Percentiles rank a stretch among this genome's conserved stretches.
These are phyloP conservation scores for Dichotomocladium elegans DNA, from an alignment of 371 early-diverging fungal species.

Conservation along the genomic window DNA sequence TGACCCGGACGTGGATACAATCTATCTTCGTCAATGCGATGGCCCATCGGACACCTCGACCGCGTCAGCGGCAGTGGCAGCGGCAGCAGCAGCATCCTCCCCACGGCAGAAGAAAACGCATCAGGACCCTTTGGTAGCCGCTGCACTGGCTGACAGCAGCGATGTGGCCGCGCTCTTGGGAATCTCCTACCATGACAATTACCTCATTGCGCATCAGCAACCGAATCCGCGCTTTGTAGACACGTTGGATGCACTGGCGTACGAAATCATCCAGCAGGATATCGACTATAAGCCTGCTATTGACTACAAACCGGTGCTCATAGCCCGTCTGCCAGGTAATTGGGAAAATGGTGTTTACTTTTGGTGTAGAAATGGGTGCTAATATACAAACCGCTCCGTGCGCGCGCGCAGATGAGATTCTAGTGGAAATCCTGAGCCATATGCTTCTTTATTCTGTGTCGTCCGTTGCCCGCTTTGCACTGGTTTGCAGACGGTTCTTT, in stretches of 20 bases:
- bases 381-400: neutral
- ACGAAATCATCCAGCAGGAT: constrained; percentile 6
- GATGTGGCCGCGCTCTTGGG: constrained; percentile 1
- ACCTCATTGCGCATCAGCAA: neutral
- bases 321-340: constrained; percentile 18
- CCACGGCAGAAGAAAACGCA: neutral
- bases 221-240: neutral
- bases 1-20: constrained; percentile 27
- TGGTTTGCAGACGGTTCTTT: constrained; percentile 45
- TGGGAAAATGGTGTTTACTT: too few relatives aligned
- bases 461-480: constrained; percentile 28
- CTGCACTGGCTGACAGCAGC: constrained; percentile 4
- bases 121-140: constrained; percentile 1
- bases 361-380: too few relatives aligned
- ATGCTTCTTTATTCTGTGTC: constrained; percentile 29
- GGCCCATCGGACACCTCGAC: neutral
- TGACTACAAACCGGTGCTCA: constrained; percentile 14
- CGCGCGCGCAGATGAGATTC: constrained; percentile 18
- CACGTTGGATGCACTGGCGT: constrained; percentile 1
- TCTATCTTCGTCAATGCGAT: constrained; percentile 10
- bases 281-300: constrained; percentile 10
- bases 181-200: neutral
- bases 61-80: neutral
- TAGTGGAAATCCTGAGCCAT: constrained; percentile 22
- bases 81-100: neutral